Conservation (phyloP, 2,329 filamentous ascomycete genomes). For the Colletotrichum plurivorum region DNA sequence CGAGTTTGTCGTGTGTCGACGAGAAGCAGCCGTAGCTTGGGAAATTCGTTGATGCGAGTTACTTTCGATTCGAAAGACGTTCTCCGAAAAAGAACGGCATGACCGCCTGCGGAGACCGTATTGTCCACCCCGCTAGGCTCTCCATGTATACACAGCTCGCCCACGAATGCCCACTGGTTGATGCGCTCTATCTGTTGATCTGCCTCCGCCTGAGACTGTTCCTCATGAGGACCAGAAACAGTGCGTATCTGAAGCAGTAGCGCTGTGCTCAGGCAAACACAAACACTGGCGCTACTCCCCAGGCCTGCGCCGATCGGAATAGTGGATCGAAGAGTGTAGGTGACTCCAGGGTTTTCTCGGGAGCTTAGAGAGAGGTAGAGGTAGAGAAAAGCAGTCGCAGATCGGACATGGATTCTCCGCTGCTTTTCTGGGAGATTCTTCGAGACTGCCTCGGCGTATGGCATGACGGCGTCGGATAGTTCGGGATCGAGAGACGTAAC, state of each 20-base stretch:
- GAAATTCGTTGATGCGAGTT: not conserved
- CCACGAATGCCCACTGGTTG: constrained; percentile 1
- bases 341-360: not conserved
- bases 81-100: not conserved
- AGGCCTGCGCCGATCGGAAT: constrained; percentile 41
- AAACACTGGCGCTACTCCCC: constrained; percentile 40
- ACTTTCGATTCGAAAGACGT: not conserved
- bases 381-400: constrained; percentile 2
- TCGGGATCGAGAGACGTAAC: too few species aligned
- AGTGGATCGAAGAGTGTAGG: constrained; percentile 21
- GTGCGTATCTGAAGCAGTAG: constrained; percentile 37
- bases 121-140: constrained; percentile 3
- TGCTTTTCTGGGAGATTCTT: not conserved
- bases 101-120: not conserved
- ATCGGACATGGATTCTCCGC: not conserved
- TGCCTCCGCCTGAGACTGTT: not conserved
- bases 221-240: constrained; percentile 25
- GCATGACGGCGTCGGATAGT: too few species aligned
- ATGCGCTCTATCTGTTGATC: not conserved
- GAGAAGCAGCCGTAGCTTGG: not conserved
- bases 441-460: too few species aligned
- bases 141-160: constrained; percentile 4
- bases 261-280: constrained; percentile 40
- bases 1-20: not conserved
- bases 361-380: constrained; percentile 5